Evolutionary conservation across 306 rosid species (phyloP).

Genomic region (Pterocarpus macrocarpus): DNA sequence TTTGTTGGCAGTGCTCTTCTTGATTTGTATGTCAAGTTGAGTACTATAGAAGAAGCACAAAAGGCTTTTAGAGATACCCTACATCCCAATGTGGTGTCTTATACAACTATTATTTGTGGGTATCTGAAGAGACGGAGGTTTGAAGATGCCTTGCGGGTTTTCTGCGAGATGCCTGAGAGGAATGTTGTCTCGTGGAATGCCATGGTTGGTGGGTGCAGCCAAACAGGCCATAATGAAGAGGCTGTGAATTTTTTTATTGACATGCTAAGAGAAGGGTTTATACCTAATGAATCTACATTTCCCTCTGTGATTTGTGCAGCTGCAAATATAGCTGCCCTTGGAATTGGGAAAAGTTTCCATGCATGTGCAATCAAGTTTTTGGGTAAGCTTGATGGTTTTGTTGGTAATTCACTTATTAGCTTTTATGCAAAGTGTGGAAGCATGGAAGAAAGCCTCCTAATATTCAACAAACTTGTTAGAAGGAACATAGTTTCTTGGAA

Average conservation of each 20-base stretch:
- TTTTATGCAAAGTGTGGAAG: conserved; percentile 89
- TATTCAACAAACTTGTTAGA: conserved; percentile 61
- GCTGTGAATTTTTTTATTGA: conserved; percentile 72
- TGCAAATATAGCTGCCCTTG: conserved; percentile 79
- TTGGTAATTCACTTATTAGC: conserved; percentile 74
- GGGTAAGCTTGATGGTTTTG: conserved; percentile 73
- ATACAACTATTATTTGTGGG: conserved; percentile 78
- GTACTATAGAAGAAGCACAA: conserved; percentile 64
- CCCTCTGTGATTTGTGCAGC: conserved; percentile 82
- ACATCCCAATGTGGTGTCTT: conserved; percentile 82
- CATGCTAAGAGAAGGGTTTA: conserved; percentile 73
- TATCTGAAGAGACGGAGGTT: conserved; percentile 67
- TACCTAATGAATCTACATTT: conserved; percentile 80
- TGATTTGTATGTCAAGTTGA: conserved; percentile 80
- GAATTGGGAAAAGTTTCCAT: conserved; percentile 82
- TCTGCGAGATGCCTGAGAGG: conserved; percentile 75
- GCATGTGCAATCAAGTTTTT: conserved; percentile 84
- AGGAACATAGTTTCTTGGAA: conserved; percentile 87
- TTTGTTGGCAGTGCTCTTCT: conserved; percentile 84
- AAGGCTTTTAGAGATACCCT: conserved; percentile 66
- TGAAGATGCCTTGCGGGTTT: conserved; percentile 71
- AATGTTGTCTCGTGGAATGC: conserved; percentile 90
- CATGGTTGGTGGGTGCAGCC: conserved; percentile 85
- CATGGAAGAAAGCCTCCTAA: conserved; percentile 78
- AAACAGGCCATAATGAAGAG: conserved; percentile 83